Base-by-base conservation (phyloP, 2,329 filamentous ascomycete species). In the Venturia nashicola region DNA sequence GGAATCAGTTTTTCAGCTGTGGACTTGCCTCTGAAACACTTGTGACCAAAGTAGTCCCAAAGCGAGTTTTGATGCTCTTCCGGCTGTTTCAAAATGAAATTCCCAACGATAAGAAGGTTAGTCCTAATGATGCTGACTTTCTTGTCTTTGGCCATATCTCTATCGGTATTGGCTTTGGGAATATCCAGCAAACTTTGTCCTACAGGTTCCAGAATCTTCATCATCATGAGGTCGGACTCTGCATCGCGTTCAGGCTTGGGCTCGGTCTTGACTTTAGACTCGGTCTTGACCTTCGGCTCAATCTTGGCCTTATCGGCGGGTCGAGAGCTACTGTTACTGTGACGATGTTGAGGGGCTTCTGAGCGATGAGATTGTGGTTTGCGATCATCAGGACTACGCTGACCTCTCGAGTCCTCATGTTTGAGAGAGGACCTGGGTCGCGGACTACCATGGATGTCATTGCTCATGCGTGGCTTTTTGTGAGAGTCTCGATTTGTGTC, bases 41-140 rank as follows among this genome's bases (percentile, higher is more conserved):
- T 54, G 39, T 64, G 39, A 18, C 62, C 54, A 39, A 64, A 36
- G 27, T 64, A 64, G 34, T 61, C 39, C 62, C 62, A 63, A 14
- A 63, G 51, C 36, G 59, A 42, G 34, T 60, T 7, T 18, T 23
- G 59, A 44, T 60, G 59, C 39, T 60, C 42, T 11, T 44, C 59
- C n/a, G 59, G 59, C 7, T 42, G 42, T n/a, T 60, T 57, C 27
- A 57, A 8, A n/a, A 60, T 60, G 59, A 60, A 60, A 39, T 60
- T 44, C 14, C 59, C 59, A n/a, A 60, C 36, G 7, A 14, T 14
- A 12, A 42, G 20, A 18, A 60, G 20, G 20, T 42, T 44, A 40
- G 36, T 18, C 23, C 39, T 27, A 5, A 60, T 44, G 14, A 42
- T 34, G n/a, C n/a, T 42, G 36, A 27, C 59, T 44, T 60, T 60